phyloP scores from a whole-genome alignment of 2,329 filamentous ascomycete species.

The Cladobotryum mycophilum region DNA sequence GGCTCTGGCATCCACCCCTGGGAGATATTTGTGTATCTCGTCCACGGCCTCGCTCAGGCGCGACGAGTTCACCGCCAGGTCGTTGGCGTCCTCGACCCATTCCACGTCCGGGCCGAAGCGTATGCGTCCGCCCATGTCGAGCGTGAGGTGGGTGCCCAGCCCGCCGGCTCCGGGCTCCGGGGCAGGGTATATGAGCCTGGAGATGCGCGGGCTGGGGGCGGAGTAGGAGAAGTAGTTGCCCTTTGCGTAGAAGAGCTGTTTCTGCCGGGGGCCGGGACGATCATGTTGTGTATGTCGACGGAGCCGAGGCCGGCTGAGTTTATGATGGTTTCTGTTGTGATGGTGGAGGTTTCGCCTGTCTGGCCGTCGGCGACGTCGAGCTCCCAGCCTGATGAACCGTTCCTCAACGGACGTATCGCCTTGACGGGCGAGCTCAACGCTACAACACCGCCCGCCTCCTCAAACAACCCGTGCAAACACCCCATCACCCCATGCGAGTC shows the following conservation, averaged over 20 bases:
- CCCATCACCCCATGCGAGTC: conserved; percentile 84
- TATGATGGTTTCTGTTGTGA: conserved; percentile 71
- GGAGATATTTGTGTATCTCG: conserved; percentile 76
- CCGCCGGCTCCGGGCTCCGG: conserved; percentile 76
- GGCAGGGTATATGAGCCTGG: conserved; percentile 79
- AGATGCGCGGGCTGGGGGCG: conserved; percentile 54
- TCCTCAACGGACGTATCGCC: conserved; percentile 46
- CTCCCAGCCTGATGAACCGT: conserved; percentile 54
- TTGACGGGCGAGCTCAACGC: conserved; percentile 64
- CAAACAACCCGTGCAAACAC: conserved; percentile 68
- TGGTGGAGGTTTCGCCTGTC: conserved; percentile 44
- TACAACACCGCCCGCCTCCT: conserved; percentile 67
- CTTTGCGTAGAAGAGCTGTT: conserved; percentile 75
- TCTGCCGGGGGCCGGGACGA: conserved; percentile 55
- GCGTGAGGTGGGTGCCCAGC: conserved; percentile 85
- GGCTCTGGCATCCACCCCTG: conserved; percentile 58
- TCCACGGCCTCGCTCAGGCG: conserved; percentile 61
- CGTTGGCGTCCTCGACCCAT: conserved; percentile 68
- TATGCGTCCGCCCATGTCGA: conserved; percentile 77
- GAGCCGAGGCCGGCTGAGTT: conserved; percentile 83
- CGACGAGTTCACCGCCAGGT: conserved; percentile 61
- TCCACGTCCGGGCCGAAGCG: conserved; percentile 94
- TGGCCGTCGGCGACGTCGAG: conserved; percentile 47
- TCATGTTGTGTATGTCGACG: conserved; percentile 72
- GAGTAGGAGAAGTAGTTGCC: conserved; percentile 90